Base-by-base conservation (phyloP, 306 rosid species). In the Inga oerstediana region DNA sequence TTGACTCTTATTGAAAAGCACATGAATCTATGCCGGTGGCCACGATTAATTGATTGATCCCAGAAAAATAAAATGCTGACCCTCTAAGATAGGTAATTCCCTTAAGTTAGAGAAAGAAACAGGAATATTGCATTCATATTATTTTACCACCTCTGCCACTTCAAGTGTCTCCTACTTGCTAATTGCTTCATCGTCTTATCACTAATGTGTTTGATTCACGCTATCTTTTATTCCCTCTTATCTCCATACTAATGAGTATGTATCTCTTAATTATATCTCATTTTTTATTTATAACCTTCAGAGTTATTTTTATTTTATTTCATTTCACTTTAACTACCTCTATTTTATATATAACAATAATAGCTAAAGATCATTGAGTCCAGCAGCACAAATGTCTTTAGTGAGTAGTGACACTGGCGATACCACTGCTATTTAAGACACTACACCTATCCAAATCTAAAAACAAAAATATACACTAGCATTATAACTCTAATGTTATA, bases 21-120 rank as follows among this genome's bases (percentile, higher is more conserved):
- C 65, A 82, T 54, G 67, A 68, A 82, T 45, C 67, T 48, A 17
- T 32, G n/a, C 79, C 65, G 4, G 71, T 58, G 76, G 81, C 22
- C 51, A 70, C 5, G 3, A 71, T 52, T 56, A 46, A 79, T 79
- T 44, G 65, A 79, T 79, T 79, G 35, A 52, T 69, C 58, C 69
- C 68, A 22, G 20, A 7, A 4, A 4, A 13, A 51, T 11, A 48
- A 48, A 10, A 11, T 3, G 19, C 54, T 16, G 4, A 48, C 52
- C 16, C 52, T 48, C 52, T 10, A 48, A 49, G 54, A 49, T 49
- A 49, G 5, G 3, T 3, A 10, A 16, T 49, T 49, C 54, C 54
- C 14, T 49, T 49, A 49, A 39, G 58, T 27, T 11, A 65, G 81
- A 66, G 48, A 79, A 70, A 70, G 32, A 37, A 68, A 69, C 37